phyloP scores from a whole-genome alignment of 192 early-diverging fungal species.

The Phlyctochytrium planicorne region DNA sequence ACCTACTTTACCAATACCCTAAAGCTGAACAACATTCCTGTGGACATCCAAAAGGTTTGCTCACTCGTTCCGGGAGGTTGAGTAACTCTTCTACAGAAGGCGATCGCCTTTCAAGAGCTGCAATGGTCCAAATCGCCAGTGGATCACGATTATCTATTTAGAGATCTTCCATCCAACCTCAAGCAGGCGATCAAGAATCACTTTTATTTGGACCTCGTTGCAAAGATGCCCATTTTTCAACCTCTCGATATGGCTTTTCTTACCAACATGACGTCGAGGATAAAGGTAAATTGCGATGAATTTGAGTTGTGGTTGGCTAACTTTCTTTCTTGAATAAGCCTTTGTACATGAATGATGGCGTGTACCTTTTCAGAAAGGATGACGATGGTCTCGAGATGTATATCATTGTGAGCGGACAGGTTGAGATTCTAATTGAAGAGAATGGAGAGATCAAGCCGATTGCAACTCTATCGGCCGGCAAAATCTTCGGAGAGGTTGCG shows the following conservation, averaged over 20 bases:
- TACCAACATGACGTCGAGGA: background rate
- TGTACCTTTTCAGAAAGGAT: background rate
- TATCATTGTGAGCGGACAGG: background rate
- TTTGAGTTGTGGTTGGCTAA: no score
- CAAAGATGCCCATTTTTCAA: slow-evolving; percentile 2
- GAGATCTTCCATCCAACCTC: background rate
- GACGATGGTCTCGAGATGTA: slow-evolving; percentile 3
- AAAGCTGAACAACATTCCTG: background rate
- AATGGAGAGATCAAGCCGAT: background rate
- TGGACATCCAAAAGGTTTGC: background rate
- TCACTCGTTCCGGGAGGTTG: no score
- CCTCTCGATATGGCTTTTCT: background rate
- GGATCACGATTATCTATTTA: background rate
- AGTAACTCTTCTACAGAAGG: background rate
- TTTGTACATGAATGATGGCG: background rate
- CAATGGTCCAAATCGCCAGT: background rate
- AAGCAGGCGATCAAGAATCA: slow-evolving; percentile 1
- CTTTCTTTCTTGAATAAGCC: background rate
- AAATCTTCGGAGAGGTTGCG: slow-evolving; percentile 1
- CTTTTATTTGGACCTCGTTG: slow-evolving; percentile 1
- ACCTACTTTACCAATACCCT: background rate
- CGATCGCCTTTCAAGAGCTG: background rate
- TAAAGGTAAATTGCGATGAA: background rate
- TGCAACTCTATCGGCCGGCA: background rate
- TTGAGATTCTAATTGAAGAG: background rate